Percentiles rank a stretch among this genome's conserved stretches.
phyloP scores from a whole-genome alignment of 495 filamentous ascomycete species.

The Terfezia claveryi region DNA sequence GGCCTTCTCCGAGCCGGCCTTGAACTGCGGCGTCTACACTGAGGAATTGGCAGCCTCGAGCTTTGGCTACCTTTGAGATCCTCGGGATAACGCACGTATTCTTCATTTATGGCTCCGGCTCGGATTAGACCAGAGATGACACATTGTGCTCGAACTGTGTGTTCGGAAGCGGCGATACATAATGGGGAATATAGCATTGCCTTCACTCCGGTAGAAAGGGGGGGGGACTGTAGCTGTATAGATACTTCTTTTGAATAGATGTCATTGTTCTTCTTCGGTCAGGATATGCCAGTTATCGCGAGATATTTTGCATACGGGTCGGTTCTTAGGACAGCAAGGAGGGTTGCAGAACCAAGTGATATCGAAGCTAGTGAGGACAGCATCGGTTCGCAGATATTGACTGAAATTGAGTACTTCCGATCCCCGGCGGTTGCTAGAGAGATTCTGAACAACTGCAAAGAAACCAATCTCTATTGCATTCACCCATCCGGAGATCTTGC shows the following conservation, averaged over 20 bases:
- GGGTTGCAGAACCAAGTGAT: slow-evolving; percentile 66
- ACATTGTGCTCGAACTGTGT: slow-evolving; percentile 38
- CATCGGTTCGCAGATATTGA: slow-evolving; percentile 40
- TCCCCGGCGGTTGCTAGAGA: no score
- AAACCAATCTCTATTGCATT: slow-evolving; percentile 99
- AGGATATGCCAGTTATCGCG: neutral
- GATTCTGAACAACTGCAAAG: slow-evolving; percentile 79
- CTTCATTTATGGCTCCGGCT: slow-evolving; percentile 33
- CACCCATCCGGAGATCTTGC: slow-evolving; percentile 95
- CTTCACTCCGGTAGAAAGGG: slow-evolving; percentile 30
- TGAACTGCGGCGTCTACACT: slow-evolving; percentile 69
- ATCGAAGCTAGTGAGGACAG: slow-evolving; percentile 52
- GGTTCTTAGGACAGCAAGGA: slow-evolving; percentile 75
- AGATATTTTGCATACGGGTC: slow-evolving; percentile 59
- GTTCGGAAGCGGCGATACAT: slow-evolving; percentile 56
- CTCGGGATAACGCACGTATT: slow-evolving; percentile 45
- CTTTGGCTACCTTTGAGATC: slow-evolving; percentile 52
- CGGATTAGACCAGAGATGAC: slow-evolving; percentile 16
- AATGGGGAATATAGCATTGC: slow-evolving; percentile 69
- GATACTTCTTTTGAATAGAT: slow-evolving; percentile 8
- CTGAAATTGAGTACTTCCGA: no score
- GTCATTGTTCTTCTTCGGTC: neutral
- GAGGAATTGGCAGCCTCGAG: slow-evolving; percentile 72
- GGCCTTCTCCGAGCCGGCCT: slow-evolving; percentile 55
- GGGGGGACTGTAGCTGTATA: slow-evolving; percentile 12